Base-by-base conservation (phyloP, 768 basidiomycete genomes). In the Lactarius sanguifluus region DNA sequence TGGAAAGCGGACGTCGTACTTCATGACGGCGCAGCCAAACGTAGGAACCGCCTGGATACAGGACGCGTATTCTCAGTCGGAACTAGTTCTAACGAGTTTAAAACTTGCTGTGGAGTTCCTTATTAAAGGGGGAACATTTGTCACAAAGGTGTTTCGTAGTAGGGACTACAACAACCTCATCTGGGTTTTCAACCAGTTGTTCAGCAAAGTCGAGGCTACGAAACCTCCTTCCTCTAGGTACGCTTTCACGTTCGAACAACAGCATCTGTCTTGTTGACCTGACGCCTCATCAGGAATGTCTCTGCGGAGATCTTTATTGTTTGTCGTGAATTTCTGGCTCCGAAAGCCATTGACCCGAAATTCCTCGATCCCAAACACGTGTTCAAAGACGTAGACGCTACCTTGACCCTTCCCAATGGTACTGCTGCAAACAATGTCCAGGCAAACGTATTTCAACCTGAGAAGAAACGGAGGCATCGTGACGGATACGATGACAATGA, bases 301-400 rank as follows among this genome's bases (percentile, higher is more conserved):
- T 99, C 97, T 54, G 97, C 97, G 15, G 97, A 99, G 78, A 99
- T 99, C 75, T 99, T 99, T 82, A 97, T 99, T 72, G 93, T 98
- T 59, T 99, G 97, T 77, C 90, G 89, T 64, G 93, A 92, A 65
- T 99, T 94, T 79, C 84, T 93, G 64, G 94, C 96, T 10, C 97
- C 97, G 3, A 94, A 92, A 77, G 84, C 90, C 72, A 96, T 99
- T 72, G 97, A 99, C 74, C 95, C 96, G 16, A 97, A 96, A 78
- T 97, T 99, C 79, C 87, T 99, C 68, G 96, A 98, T 75, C 93
- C 96, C 3, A 93, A 88, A 75, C 94, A 98, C 74, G 97, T 99
- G 69, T 99, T 99, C 84, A 96, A 97, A 76, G 96, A 98, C 59
- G 80, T 92, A 25, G 79, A 86, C 18, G 79, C 86, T 0, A 72